Base-by-base conservation (phyloP, 2,329 filamentous ascomycete species). In the Beauveria australis region DNA sequence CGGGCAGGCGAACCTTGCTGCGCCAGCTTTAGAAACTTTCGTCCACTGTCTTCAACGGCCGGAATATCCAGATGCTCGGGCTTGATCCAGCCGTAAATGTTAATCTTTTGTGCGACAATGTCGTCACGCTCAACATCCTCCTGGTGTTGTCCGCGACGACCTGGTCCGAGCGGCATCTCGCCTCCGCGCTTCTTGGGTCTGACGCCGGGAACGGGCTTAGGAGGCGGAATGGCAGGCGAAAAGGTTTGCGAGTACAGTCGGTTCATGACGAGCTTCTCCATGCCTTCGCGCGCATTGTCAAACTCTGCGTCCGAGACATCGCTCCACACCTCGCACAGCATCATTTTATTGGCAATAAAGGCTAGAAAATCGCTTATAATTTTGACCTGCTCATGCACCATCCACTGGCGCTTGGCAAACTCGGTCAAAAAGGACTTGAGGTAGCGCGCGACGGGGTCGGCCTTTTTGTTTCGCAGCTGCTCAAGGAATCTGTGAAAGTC, bases 201-300 rank as follows among this genome's bases (percentile, higher is more conserved):
- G 40, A 84, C 82, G 22, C 85, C 85, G 26, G 88, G 82, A 41
- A 89, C 82, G 2, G 88, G 87, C 63, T 91, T 89, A 3, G 91
- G 88, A 1, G 91, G 82, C 3, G 91, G 85, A 64, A 99, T 99
- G 16, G 91, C 91, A 0, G 94, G 94, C 0, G 93, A 97, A 72
- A 99, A 99, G 0, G 94, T 97, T 73, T 99, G 94, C 1, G 87
- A 86, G 73, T 99, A 99, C 5, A 99, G 78, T 61, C 95, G 82
- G 72, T 99, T 99, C 95, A 99, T 99, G 66, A 99, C 95, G 4
- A 99, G 81, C 73, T 99, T 99, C 77, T 99, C 94, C 94, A 99
- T 99, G 40, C 94, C 94, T 76, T 99, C 94, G 67, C 92, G 87
- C 16, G 94, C 94, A 73, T 99, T 99, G 74, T 99, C 94, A 68